phyloP scores from a whole-genome alignment of 2,329 filamentous ascomycete genomes.

The Talaromyces sp. region DNA sequence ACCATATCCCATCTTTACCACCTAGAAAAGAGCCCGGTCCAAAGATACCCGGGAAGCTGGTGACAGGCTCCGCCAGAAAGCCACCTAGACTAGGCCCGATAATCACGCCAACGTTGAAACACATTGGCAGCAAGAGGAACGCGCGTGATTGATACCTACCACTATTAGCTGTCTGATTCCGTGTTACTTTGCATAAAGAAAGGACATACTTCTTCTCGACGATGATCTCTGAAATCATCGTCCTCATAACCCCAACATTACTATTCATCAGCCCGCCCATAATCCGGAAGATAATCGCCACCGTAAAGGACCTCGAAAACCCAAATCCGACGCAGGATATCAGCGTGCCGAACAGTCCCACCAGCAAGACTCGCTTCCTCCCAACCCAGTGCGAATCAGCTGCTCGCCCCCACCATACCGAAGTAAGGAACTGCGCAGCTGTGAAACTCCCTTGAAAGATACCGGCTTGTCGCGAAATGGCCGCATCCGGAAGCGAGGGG shows the following conservation, averaged over 20 bases:
- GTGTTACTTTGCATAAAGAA: not conserved
- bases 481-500: constrained; percentile 53
- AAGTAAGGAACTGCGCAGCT: constrained; percentile 75
- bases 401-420: constrained; percentile 75
- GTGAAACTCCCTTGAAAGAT: constrained; percentile 76
- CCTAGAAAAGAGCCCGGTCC: constrained; percentile 57
- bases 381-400: constrained; percentile 63
- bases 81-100: constrained; percentile 61
- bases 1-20: constrained; percentile 56
- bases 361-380: constrained; percentile 71
- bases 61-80: constrained; percentile 62
- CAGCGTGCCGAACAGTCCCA: constrained; percentile 69
- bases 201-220: constrained; percentile 59
- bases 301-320: constrained; percentile 60
- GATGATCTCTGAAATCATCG: constrained; percentile 69
- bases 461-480: constrained; percentile 72
- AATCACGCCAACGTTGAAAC: constrained; percentile 63
- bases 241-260: constrained; percentile 70
- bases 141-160: constrained; percentile 49
- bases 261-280: constrained; percentile 67
- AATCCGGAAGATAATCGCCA: constrained; percentile 62
- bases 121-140: constrained; percentile 62
- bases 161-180: not conserved
- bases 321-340: constrained; percentile 66
- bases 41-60: constrained; percentile 60